A percentile compares a stretch with the other conserved stretches of the same genome.
Evolutionary conservation across 2,329 filamentous ascomycete species (phyloP).

Genomic region (Penicillium sp.): DNA sequence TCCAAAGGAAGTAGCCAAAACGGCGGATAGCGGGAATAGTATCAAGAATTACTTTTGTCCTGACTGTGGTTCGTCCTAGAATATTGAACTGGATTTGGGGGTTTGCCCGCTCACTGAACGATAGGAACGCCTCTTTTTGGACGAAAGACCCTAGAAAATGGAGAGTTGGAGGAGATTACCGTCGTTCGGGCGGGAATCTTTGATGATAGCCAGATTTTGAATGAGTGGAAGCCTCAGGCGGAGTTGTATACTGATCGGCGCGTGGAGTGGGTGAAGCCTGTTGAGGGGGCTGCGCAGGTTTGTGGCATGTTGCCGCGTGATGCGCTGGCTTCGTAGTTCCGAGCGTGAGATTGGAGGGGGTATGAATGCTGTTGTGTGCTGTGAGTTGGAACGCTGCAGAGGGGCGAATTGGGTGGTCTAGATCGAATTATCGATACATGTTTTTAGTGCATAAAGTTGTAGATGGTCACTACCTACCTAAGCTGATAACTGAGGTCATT

Average conservation of each 20-base stretch:
- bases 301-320: conserved; percentile 23
- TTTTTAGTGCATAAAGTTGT: too few species aligned
- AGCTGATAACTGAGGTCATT: too few species aligned
- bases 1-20: conserved; percentile 38
- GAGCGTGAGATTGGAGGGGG: not conserved
- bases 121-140: conserved; percentile 34
- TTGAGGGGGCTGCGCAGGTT: conserved; percentile 31
- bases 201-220: conserved; percentile 32
- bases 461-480: too few species aligned
- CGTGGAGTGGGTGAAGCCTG: conserved; percentile 24
- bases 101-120: conserved; percentile 7
- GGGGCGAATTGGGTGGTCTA: too few species aligned
- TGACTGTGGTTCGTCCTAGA: conserved; percentile 35
- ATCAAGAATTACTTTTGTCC: conserved; percentile 40
- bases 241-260: conserved; percentile 35
- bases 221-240: conserved; percentile 29
- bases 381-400: too few species aligned
- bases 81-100: not conserved
- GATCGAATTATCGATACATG: too few species aligned
- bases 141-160: conserved; percentile 22
- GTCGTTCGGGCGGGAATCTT: conserved; percentile 41
- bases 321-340: not conserved
- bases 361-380: too few species aligned
- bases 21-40: conserved; percentile 38
- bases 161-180: conserved; percentile 22